Conservation (phyloP, 179 eudicot species). For the Dionaea muscipula region DNA sequence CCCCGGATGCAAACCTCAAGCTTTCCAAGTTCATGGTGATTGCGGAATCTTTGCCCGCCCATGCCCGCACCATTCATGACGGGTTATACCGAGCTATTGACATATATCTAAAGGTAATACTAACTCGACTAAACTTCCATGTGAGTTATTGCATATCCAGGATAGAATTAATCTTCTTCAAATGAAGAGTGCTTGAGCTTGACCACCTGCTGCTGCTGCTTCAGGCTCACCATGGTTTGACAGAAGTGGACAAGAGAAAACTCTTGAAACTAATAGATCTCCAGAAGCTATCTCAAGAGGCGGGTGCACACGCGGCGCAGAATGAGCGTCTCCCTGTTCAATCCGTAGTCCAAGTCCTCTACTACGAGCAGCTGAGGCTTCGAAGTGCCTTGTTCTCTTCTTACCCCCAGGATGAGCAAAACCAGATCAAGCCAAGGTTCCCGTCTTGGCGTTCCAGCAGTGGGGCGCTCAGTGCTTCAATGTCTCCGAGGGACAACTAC, state of each 20-base stretch:
- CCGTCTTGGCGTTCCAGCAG: slow-evolving; percentile 82
- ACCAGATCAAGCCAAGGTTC: slow-evolving; percentile 48
- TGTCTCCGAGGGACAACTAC: slow-evolving; percentile 88
- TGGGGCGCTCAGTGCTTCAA: slow-evolving; percentile 80
- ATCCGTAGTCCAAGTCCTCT: slow-evolving; percentile 87
- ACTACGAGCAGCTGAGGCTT: slow-evolving; percentile 70
- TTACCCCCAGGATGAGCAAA: slow-evolving; percentile 60
- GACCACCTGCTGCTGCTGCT: too few species aligned
- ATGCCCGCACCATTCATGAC: slow-evolving; percentile 68
- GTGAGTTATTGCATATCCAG: too few species aligned
- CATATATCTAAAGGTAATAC: slow-evolving; percentile 81
- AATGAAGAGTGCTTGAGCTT: too few species aligned
- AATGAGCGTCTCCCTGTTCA: slow-evolving; percentile 90
- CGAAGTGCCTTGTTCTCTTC: slow-evolving; percentile 57
- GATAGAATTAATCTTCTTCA: too few species aligned
- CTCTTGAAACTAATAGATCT: slow-evolving; percentile 75
- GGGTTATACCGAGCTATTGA: slow-evolving; percentile 81
- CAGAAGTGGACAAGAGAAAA: slow-evolving; percentile 61
- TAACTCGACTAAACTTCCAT: too few species aligned
- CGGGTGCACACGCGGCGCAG: slow-evolving; percentile 92
- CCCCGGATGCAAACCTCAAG: slow-evolving; percentile 86
- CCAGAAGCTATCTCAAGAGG: slow-evolving; percentile 82
- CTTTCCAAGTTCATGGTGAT: slow-evolving; percentile 62
- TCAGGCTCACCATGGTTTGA: slow-evolving; percentile 79
- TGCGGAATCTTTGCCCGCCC: slow-evolving; percentile 75